phyloP scores from a whole-genome alignment of 257 asterid species.

The Apocynum venetum region DNA sequence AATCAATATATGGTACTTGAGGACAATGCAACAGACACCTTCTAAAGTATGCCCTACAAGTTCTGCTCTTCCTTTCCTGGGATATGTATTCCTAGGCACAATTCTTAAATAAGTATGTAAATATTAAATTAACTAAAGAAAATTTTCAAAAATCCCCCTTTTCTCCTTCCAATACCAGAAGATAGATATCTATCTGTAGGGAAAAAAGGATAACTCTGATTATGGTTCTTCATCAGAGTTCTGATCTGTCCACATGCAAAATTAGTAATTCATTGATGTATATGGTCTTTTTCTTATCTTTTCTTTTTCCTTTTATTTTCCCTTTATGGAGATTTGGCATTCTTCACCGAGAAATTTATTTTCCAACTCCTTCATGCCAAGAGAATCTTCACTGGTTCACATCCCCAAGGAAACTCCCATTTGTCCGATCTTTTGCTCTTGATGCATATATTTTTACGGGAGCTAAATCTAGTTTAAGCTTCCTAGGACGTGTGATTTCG shows the following conservation, averaged over 20 bases:
- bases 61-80: background rate
- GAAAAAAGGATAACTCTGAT: background rate
- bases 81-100: background rate
- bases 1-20: background rate
- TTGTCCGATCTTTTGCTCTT: background rate
- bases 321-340: background rate
- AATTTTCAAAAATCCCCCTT: background rate
- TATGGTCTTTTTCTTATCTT: background rate
- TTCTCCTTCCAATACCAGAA: background rate
- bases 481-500: background rate
- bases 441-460: background rate
- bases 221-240: background rate
- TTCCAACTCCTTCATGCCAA: background rate
- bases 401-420: background rate
- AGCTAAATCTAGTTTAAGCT: background rate
- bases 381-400: background rate
- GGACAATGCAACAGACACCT: background rate
- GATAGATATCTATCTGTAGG: background rate
- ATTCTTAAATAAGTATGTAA: too few species aligned
- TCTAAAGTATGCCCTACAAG: background rate
- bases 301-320: background rate
- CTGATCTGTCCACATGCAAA: background rate
- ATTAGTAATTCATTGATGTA: background rate
- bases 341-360: background rate
- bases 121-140: background rate